Percentiles rank a stretch among this genome's conserved stretches.
These are phyloP conservation scores for Lonicera japonica DNA, from an alignment of 129 eudicot species.

Conservation along the genomic window DNA sequence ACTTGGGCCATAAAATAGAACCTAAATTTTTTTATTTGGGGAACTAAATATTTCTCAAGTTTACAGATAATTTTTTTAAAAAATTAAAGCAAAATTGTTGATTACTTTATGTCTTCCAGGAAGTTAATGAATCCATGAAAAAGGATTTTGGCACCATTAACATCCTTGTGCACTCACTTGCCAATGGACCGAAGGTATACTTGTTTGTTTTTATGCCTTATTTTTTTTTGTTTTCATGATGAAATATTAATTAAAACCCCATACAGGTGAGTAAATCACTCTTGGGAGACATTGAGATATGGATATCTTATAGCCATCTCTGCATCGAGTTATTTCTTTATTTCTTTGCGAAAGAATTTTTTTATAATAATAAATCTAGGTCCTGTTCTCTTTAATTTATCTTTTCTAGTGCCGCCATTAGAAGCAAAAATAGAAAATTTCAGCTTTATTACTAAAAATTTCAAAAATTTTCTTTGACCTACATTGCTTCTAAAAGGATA, in stretches of 20 bases:
- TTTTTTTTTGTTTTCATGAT: neutral
- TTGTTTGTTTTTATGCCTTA: conserved; percentile 2
- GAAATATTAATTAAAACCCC: neutral
- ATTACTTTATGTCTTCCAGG: conserved; percentile 36
- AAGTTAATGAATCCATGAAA: conserved; percentile 80
- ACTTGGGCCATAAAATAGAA: too few species aligned
- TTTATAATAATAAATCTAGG: conserved; percentile 94
- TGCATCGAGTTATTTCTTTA: conserved; percentile 88
- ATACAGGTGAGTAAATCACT: conserved; percentile 80
- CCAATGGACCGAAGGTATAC: conserved; percentile 87
- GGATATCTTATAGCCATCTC: conserved; percentile 94
- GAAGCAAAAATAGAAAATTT: neutral
- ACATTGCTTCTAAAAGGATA: conserved; percentile 86
- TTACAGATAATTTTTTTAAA: too few species aligned
- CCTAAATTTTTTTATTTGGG: neutral
- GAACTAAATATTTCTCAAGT: neutral
- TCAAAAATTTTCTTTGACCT: conserved; percentile 77
- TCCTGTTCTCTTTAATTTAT: conserved; percentile 6
- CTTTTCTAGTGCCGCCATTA: neutral
- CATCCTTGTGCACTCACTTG: conserved; percentile 90
- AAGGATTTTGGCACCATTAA: conserved; percentile 81
- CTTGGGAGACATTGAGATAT: conserved; percentile 77
- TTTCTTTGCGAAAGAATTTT: conserved; percentile 76
- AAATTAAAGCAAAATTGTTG: neutral
- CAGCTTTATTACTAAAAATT: neutral